phyloP scores from a whole-genome alignment of 441 rosid genomes.

The Gossypium lobatum region DNA sequence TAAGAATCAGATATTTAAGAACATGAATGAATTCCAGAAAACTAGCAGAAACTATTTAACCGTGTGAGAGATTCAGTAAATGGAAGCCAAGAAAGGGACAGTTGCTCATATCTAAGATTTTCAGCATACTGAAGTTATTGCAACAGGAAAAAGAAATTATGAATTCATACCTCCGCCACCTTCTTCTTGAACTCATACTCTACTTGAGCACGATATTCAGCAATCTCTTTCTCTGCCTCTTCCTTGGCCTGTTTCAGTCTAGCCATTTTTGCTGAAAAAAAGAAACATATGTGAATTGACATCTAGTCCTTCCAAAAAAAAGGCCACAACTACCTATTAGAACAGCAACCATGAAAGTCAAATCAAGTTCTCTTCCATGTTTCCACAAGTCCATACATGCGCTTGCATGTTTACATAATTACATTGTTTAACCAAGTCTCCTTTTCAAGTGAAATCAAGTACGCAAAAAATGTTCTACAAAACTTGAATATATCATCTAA shows the following conservation, averaged over 20 bases:
- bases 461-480: background rate
- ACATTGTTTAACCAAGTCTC: background rate
- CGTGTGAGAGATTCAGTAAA: background rate
- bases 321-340: background rate
- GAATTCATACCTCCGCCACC: constrained; percentile 60
- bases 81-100: background rate
- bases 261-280: constrained; percentile 61
- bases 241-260: constrained; percentile 85
- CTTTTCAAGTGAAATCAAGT: background rate
- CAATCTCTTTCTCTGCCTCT: constrained; percentile 76
- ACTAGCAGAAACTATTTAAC: background rate
- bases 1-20: background rate
- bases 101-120: background rate
- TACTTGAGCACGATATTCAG: constrained; percentile 62
- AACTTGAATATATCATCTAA: background rate
- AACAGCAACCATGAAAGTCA: background rate
- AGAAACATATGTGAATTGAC: background rate
- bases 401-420: background rate
- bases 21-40: background rate
- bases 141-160: background rate
- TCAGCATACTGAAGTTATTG: background rate
- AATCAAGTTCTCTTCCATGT: background rate
- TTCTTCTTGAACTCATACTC: constrained; percentile 81
- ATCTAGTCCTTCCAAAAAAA: constrained; percentile 4
- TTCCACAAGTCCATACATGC: background rate